phyloP scores from a whole-genome alignment of 139 green algal species.

The Haematococcus lacustris region DNA sequence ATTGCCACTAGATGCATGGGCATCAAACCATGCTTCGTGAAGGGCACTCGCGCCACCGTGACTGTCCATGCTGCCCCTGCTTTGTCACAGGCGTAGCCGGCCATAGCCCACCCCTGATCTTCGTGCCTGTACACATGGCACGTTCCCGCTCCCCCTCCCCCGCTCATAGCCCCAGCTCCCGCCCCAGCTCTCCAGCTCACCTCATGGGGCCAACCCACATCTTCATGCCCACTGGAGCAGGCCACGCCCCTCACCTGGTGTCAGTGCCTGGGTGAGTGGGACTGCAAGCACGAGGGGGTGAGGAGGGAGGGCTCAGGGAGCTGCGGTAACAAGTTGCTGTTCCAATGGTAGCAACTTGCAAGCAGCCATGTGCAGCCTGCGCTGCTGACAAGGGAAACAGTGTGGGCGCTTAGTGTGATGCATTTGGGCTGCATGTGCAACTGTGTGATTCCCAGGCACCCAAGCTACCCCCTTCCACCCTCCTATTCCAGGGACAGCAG shows the following conservation, averaged over 20 bases:
- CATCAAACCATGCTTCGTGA: too few species aligned
- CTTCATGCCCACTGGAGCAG: not conserved
- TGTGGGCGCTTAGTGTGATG: too few species aligned
- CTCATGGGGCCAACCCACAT: conserved; percentile 1
- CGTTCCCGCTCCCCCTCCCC: not conserved
- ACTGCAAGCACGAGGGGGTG: too few species aligned
- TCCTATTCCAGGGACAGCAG: not conserved
- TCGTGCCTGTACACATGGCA: not conserved
- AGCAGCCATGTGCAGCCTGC: too few species aligned
- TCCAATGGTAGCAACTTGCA: too few species aligned
- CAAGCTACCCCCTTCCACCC: not conserved
- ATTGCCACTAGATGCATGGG: too few species aligned
- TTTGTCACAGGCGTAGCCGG: not conserved
- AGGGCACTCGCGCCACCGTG: too few species aligned
- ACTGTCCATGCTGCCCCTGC: too few species aligned
- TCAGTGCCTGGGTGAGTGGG: conserved; percentile 3
- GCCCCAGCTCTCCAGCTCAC: not conserved
- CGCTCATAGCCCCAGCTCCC: not conserved
- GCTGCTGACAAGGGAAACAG: too few species aligned
- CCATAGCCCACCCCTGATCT: conserved; percentile 3
- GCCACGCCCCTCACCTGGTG: not conserved
- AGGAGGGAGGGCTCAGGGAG: too few species aligned
- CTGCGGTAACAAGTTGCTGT: too few species aligned
- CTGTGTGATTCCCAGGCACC: conserved; percentile 9
- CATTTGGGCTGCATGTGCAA: too few species aligned